Conservation (phyloP, 1,284 basidiomycete species). For the Ustilago nuda region DNA sequence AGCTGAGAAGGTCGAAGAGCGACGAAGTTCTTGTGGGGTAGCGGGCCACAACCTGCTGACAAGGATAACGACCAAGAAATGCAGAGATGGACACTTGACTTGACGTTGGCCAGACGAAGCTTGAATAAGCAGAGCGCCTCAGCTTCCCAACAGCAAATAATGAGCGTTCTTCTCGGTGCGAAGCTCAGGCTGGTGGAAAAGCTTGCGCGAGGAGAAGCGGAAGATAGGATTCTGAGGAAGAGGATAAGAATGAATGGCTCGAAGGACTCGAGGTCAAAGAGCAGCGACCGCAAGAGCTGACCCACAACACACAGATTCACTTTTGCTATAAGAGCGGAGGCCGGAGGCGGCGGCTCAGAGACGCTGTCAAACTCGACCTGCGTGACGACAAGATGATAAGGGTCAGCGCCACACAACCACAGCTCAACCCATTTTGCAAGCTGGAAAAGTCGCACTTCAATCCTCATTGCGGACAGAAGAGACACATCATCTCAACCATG, state of each 20-base stretch:
- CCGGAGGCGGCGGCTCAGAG: not conserved
- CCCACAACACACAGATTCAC: not conserved
- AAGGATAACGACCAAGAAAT: slow-evolving; percentile 5
- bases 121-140: slow-evolving; percentile 1
- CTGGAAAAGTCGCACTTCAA: not conserved
- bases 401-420: slow-evolving; percentile 1
- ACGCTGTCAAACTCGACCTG: slow-evolving; percentile 6
- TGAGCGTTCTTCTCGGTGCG: not conserved
- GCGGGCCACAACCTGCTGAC: slow-evolving; percentile 3
- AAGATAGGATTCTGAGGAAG: not conserved
- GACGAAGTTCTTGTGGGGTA: slow-evolving; percentile 4
- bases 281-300: not conserved
- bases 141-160: not conserved
- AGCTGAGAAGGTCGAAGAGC: not conserved
- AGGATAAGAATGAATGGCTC: not conserved
- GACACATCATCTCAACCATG: not conserved
- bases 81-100: slow-evolving; percentile 4
- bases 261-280: not conserved
- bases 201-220: not conserved
- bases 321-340: not conserved
- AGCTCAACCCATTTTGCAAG: not conserved
- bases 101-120: not conserved
- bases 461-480: not conserved
- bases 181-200: not conserved
- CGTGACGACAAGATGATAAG: slow-evolving; percentile 9